Base-by-base conservation (phyloP, 2,329 filamentous ascomycete genomes). In the Scorias spongiosa region DNA sequence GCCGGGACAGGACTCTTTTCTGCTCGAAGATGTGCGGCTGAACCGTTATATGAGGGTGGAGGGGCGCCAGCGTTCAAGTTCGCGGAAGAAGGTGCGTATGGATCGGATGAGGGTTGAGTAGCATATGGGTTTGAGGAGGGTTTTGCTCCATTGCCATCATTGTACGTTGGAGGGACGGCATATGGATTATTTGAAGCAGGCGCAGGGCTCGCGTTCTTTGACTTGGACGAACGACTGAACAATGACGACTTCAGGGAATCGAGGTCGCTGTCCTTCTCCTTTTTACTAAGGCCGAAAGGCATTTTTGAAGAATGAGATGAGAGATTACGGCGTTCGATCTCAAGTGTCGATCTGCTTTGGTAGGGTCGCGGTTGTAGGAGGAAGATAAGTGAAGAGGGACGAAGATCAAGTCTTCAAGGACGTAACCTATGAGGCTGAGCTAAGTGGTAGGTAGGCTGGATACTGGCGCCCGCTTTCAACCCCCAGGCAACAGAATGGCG, bases 191-290 rank as follows among this genome's bases (percentile, higher is more conserved):
- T 63, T 41, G 59, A 54, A 30, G 66, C 58, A 29, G 70, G 64
- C 17, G 54, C 47, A 36, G 52, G 47, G 11, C 53, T 47, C 26
- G 71, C 64, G 44, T 66, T 68, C 58, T 75, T 75, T 51, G 58
- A 56, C 58, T 74, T 76, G 42, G 66, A 69, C 49, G 70, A 65
- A 50, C 65, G 66, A 50, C 74, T 73, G 53, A 80, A 79, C 29
- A 80, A 70, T n/a, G 74, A 72, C 45, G 64, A 65, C 58, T 74
- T 71, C 58, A 66, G 69, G 34, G 62, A 62, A 46, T 72, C 65
- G 40, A 72, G 69, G 48, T 66, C 66, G 50, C 67, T 66, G 48
- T 66, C 69, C 57, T 77, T 78, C 44, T 63, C 59, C 51, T 60
- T 58, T 57, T 73, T 75, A 48, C 66, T 60, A 52, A 75, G 66